phyloP scores from a whole-genome alignment of 352 stramenopile genomes.

The Pythium coloratum region DNA sequence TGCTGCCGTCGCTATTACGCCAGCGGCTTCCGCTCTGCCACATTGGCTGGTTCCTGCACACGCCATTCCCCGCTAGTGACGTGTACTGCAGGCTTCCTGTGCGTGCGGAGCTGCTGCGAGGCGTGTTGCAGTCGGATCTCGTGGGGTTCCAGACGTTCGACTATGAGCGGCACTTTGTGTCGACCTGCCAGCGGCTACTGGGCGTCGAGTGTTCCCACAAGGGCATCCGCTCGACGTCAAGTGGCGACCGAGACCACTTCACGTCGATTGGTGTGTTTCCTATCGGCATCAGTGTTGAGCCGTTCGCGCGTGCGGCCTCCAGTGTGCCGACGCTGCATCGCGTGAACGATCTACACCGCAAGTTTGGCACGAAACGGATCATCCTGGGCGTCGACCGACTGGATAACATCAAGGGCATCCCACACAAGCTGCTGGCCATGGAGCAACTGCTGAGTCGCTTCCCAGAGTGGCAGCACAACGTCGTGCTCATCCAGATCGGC shows the following conservation, averaged over 20 bases:
- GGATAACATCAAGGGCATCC: slow-evolving; percentile 90
- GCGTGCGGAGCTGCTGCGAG: slow-evolving; percentile 68
- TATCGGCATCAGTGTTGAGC: slow-evolving; percentile 85
- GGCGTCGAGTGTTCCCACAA: slow-evolving; percentile 74
- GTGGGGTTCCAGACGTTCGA: slow-evolving; percentile 90
- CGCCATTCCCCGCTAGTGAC: slow-evolving; percentile 84
- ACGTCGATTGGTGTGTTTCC: slow-evolving; percentile 88
- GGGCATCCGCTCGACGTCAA: slow-evolving; percentile 60
- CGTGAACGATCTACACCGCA: slow-evolving; percentile 70
- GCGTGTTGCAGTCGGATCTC: slow-evolving; percentile 82
- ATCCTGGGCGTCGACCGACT: slow-evolving; percentile 85
- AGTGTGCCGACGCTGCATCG: slow-evolving; percentile 57
- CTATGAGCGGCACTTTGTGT: slow-evolving; percentile 87
- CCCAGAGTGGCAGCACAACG: slow-evolving; percentile 93
- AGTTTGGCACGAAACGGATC: slow-evolving; percentile 81
- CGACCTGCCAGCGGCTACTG: slow-evolving; percentile 75
- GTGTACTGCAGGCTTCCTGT: slow-evolving; percentile 86
- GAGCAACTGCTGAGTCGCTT: slow-evolving; percentile 83
- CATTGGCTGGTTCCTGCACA: slow-evolving; percentile 90
- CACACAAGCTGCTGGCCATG: slow-evolving; percentile 87
- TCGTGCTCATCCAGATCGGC: slow-evolving; percentile 95
- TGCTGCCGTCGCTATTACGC: slow-evolving; percentile 82
- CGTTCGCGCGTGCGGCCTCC: slow-evolving; percentile 66
- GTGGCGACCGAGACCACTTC: slow-evolving; percentile 77
- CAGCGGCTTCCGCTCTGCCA: slow-evolving; percentile 67